Conservation (phyloP, 305 asterid genomes). For the Coffea humblotiana region DNA sequence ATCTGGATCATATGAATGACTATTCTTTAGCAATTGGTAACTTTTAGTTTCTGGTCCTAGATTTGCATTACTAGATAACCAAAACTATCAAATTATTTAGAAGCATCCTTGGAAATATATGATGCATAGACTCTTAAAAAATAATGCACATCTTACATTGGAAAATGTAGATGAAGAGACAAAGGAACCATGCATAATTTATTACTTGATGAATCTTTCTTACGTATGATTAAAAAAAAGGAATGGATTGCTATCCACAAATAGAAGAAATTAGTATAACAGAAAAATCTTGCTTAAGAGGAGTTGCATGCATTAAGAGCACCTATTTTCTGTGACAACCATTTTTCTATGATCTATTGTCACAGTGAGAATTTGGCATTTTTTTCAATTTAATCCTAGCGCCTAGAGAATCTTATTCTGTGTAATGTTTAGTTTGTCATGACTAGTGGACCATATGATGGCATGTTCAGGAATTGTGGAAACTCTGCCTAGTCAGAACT, state of each 20-base stretch:
- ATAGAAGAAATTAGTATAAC: neutral
- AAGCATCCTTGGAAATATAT: neutral
- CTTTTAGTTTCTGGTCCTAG: neutral
- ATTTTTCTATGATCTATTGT: neutral
- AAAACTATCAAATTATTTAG: neutral
- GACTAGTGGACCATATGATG: neutral
- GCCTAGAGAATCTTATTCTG: neutral
- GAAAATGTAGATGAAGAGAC: neutral
- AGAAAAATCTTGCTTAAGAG: neutral
- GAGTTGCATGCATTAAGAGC: neutral
- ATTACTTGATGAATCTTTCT: neutral
- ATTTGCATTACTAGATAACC: neutral
- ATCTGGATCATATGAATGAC: neutral
- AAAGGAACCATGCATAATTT: neutral
- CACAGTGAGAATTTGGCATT: neutral
- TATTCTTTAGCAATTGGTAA: neutral
- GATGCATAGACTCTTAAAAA: neutral
- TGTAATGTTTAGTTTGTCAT: neutral
- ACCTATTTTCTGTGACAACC: neutral
- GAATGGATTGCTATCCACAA: neutral
- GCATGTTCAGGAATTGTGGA: neutral
- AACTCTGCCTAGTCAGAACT: neutral
- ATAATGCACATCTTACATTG: neutral
- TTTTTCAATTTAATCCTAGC: neutral
- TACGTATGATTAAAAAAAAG: neutral